Evolutionary conservation across 352 stramenopile genomes (phyloP), one percentile per base, ranked within the genome.

Genomic region (Globisporangium okanoganense): DNA sequence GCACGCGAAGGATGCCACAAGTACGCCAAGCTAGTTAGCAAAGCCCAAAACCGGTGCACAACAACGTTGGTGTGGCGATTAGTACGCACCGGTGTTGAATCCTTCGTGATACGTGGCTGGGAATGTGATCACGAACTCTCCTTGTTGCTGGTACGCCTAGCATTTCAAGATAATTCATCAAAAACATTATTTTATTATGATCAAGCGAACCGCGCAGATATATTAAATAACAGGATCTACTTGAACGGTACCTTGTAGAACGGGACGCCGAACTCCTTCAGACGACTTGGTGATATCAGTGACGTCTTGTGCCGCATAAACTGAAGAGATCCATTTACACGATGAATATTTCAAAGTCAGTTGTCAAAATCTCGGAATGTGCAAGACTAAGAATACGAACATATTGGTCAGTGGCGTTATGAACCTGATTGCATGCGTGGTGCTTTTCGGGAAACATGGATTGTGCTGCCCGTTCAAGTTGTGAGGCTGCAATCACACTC

Each of bases 301-400:
- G 82, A 96, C 20, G 90, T 97, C 64, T 98, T 98, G 78, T 98
- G 93, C 0, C 93, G 88, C 63, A 98, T 73, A 70, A 97, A 97
- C 78, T 98, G 45, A 5, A 27, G 18, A 3, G 20, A 13, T 25
- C 6, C 49, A 55, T 18, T 18, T 7, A 5, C 29, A 62, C 0
- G 29, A 33, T 6, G 6, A 33, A 33, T 33, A 6, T 33, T 33
- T 33, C 6, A 33, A 47, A 25, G 18, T 8, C 24, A 31, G 3
- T 7, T 29, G n/a, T 14, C 56, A 36, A 20, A 10, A 14, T 44
- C 5, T 31, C 27, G 40, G n/a, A 35, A 12, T 14, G 10, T 14
- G 7, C 7, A 24, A 14, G 13, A 12, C 6, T 31, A 41, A 18
- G 5, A 12, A 22, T 18, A 45, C 5, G 18, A 45, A 16, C 16